Evolutionary conservation across 192 early-diverging fungal genomes (phyloP).

Genomic region (Globomyces pollinis-pini): DNA sequence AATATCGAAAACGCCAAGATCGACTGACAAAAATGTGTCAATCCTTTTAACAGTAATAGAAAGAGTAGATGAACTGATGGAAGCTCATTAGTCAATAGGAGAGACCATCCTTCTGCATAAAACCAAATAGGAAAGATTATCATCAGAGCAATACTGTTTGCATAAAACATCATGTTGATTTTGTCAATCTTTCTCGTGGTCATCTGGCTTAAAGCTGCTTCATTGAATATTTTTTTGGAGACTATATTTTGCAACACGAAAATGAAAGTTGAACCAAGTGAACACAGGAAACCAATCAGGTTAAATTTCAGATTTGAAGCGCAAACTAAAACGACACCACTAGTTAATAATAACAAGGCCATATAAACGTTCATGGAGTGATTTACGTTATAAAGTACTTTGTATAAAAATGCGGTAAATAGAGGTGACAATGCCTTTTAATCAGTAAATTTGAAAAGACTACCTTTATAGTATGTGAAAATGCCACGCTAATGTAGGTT

Average conservation of each 20-base stretch:
- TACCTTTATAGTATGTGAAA: slow-evolving; percentile 89
- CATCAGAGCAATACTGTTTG: slow-evolving; percentile 68
- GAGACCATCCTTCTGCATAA: slow-evolving; percentile 53
- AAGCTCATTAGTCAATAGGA: slow-evolving; percentile 10
- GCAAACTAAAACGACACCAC: slow-evolving; percentile 87
- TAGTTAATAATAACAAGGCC: slow-evolving; percentile 68
- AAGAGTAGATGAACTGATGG: slow-evolving; percentile 21
- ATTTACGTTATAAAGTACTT: slow-evolving; percentile 55
- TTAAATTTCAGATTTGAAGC: slow-evolving; percentile 61
- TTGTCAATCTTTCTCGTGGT: slow-evolving; percentile 73
- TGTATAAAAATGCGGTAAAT: slow-evolving; percentile 76
- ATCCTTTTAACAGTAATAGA: slow-evolving; percentile 69
- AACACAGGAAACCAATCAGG: slow-evolving; percentile 64
- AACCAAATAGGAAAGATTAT: slow-evolving; percentile 67
- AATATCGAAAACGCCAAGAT: slow-evolving; percentile 75
- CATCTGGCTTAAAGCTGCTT: background rate
- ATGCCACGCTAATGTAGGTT: slow-evolving; percentile 66
- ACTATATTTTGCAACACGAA: slow-evolving; percentile 87
- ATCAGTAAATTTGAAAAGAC: background rate
- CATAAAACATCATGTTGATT: slow-evolving; percentile 76
- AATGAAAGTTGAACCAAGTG: slow-evolving; percentile 65
- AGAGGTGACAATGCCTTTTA: slow-evolving; percentile 69
- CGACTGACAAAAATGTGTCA: slow-evolving; percentile 74
- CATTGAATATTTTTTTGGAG: slow-evolving; percentile 64
- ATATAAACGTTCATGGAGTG: slow-evolving; percentile 69